Base-by-base conservation (phyloP, 768 basidiomycete species). In the Bullera alba region DNA sequence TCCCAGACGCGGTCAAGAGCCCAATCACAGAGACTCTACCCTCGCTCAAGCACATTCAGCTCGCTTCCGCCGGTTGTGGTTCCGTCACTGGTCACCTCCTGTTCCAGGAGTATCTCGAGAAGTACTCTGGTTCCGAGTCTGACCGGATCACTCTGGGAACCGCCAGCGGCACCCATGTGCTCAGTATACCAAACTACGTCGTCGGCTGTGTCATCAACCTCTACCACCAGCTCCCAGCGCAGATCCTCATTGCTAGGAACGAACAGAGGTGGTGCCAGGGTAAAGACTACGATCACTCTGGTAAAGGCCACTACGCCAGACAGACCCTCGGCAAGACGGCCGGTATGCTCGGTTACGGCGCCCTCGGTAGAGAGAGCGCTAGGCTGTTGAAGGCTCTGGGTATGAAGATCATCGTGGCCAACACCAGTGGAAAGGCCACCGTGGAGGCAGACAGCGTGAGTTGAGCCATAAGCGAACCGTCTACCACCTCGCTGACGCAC, bases 291-390 rank as follows among this genome's bases (percentile, higher is more conserved):
- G 60, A 58, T 47, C 47, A 12, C 25, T 15, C 16, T 8, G 48
- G 23, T 10, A 25, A 17, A 21, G 19, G n/a, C 34, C 19, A 36
- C 3, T 42, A 27, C 19, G 17, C 22, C 4, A 29, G 25, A 15
- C 23, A 41, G 14, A 32, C 26, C n/a, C 8, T 25, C 28, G 19
- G 30, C 16, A 17, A 32, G 21, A 57, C 48, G 15, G 27, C 25
- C 19, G 46, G 41, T 29, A 10, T 32, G 2, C 3, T 53, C 15
- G 69, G 70, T 14, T 70, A 70, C 49, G 70, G 69, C 2, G 58
- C 65, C n/a, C 41, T 72, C 1, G 71, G 64, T 17, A 27, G 71
- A 17, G 71, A 72, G 49, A 64, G 65, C 10, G 71, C 71, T 5
- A 46, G 71, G 25, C 41, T 72, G 36, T 52, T 70, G 16, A 56